Evolutionary conservation across 176 grass and related monocot species (phyloP).

Genomic region (Luzula sylvatica): DNA sequence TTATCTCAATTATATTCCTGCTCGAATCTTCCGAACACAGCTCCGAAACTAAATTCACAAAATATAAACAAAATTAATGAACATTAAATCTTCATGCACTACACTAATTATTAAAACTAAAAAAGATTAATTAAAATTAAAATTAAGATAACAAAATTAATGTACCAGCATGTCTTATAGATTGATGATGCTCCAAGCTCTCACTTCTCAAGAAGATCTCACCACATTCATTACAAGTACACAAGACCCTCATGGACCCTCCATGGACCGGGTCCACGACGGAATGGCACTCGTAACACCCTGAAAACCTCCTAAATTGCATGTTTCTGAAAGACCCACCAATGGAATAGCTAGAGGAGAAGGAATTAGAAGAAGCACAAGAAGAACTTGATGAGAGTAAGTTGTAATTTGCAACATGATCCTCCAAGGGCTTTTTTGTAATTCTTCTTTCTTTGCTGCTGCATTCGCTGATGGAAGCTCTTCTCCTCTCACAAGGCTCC

Average conservation of each 20-base stretch:
- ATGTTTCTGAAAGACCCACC: constrained; percentile 57
- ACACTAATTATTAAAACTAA: no score
- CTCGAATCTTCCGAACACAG: constrained; percentile 66
- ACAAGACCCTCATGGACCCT: constrained; percentile 36
- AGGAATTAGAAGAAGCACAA: constrained; percentile 21
- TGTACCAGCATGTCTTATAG: constrained; percentile 66
- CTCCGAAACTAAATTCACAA: constrained; percentile 47
- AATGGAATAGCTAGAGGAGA: constrained; percentile 30
- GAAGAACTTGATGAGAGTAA: constrained; percentile 17
- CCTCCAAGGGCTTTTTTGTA: constrained; percentile 37
- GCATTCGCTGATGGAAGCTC: constrained; percentile 44
- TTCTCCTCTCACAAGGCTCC: constrained; percentile 51
- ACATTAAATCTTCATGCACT: constrained; percentile 26
- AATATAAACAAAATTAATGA: not conserved
- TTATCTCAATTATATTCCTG: constrained; percentile 94
- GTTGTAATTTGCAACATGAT: no score
- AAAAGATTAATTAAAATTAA: no score
- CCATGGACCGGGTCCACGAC: constrained; percentile 64
- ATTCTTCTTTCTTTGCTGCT: constrained; percentile 27
- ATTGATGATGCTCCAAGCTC: constrained; percentile 61
- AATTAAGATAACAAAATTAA: not conserved
- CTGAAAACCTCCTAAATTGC: constrained; percentile 59
- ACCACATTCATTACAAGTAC: constrained; percentile 70
- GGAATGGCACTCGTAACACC: constrained; percentile 94
- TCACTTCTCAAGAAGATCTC: constrained; percentile 70